These are phyloP conservation scores for Cerioporus squamosus DNA, from an alignment of 1,284 basidiomycete species.

Conservation along the genomic window DNA sequence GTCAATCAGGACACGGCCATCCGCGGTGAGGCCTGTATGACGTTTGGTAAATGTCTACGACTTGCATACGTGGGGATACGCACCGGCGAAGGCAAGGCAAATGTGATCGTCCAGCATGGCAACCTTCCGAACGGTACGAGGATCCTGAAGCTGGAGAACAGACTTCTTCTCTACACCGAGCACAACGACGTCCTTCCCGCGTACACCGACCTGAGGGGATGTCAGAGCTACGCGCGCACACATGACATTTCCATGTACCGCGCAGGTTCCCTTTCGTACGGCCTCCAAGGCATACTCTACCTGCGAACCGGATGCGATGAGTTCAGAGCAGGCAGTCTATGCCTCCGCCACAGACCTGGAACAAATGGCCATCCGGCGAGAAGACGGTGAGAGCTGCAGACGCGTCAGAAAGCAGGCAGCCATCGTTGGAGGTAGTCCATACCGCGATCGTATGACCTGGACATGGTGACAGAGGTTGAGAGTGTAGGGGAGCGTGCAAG, in stretches of 20 bases:
- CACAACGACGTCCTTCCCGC: slow-evolving; percentile 94
- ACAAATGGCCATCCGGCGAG: slow-evolving; percentile 93
- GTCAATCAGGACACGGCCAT: slow-evolving; percentile 97
- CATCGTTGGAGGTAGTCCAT: slow-evolving; percentile 18
- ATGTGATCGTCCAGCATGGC: slow-evolving; percentile 99
- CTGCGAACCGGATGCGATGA: slow-evolving; percentile 45
- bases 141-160: slow-evolving; percentile 96
- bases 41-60: slow-evolving; percentile 15
- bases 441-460: slow-evolving; percentile 84
- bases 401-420: not conserved
- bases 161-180: slow-evolving; percentile 99
- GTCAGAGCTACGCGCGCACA: not conserved
- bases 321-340: slow-evolving; percentile 21
- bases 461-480: slow-evolving; percentile 46
- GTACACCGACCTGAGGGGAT: slow-evolving; percentile 82
- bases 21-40: slow-evolving; percentile 87
- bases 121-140: slow-evolving; percentile 96
- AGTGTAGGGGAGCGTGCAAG: not conserved
- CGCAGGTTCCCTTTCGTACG: slow-evolving; percentile 96
- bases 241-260: slow-evolving; percentile 56
- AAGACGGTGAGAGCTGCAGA: slow-evolving; percentile 86
- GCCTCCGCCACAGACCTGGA: slow-evolving; percentile 63
- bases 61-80: slow-evolving; percentile 27
- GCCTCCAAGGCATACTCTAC: slow-evolving; percentile 99
- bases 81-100: slow-evolving; percentile 97